Evolutionary conservation across 305 asterid genomes (phyloP).

Genomic region (Withania somnifera): DNA sequence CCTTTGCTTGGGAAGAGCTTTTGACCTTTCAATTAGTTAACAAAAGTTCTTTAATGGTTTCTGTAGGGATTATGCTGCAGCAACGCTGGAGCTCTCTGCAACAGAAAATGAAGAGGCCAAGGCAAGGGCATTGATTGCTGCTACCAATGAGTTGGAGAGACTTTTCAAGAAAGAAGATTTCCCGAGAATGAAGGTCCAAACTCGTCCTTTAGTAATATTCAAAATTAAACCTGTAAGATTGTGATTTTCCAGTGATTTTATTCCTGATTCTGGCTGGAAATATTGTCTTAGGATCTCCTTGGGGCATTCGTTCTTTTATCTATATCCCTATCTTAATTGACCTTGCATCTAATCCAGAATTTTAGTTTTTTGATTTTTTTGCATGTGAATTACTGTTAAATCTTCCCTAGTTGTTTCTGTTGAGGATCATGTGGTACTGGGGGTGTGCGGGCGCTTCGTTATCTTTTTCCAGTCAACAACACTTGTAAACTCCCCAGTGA

Average conservation of each 20-base stretch:
- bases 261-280: background rate
- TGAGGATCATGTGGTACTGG: background rate
- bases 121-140: constrained; percentile 75
- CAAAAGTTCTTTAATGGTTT: constrained; percentile 3
- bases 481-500: background rate
- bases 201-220: background rate
- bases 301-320: background rate
- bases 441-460: background rate
- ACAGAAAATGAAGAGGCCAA: constrained; percentile 58
- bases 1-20: background rate
- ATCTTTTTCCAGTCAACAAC: background rate
- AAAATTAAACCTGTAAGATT: background rate
- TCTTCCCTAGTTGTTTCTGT: background rate
- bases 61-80: constrained; percentile 58
- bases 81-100: constrained; percentile 73
- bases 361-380: background rate
- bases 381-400: background rate
- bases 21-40: constrained; percentile 5
- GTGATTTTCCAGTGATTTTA: background rate
- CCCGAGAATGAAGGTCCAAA: constrained; percentile 65
- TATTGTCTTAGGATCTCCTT: background rate
- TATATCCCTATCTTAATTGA: background rate
- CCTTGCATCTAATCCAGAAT: background rate
- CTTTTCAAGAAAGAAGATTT: constrained; percentile 87
- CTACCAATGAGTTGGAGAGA: constrained; percentile 80